Evolutionary conservation across 352 stramenopile species (phyloP).

Genomic region (Globisporangium takayamanum): DNA sequence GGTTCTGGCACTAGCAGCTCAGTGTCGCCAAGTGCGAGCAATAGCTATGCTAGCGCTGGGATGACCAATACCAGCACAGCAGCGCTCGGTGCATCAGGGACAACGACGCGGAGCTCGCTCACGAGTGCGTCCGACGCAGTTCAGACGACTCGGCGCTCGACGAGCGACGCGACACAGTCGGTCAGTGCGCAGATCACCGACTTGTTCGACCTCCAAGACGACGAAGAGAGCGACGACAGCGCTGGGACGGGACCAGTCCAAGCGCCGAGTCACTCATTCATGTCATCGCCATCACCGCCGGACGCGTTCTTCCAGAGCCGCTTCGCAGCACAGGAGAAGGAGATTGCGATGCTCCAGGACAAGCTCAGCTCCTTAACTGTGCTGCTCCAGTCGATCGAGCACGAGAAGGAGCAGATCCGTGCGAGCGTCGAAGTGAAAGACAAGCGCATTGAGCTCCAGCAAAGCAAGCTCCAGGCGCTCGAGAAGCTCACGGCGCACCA

Average conservation of each 20-base stretch:
- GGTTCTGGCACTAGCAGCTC: not conserved
- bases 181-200: slow-evolving; percentile 13
- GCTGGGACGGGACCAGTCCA: not conserved
- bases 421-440: slow-evolving; percentile 71
- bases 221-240: not conserved
- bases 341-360: slow-evolving; percentile 64
- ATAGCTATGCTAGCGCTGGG: not conserved
- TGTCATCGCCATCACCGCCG: not conserved
- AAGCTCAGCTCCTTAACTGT: slow-evolving; percentile 64
- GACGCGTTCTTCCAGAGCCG: slow-evolving; percentile 50
- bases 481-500: slow-evolving; percentile 51
- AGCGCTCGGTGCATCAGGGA: no score
- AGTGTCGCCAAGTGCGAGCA: slow-evolving; percentile 3
- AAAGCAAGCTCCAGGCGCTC: slow-evolving; percentile 55
- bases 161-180: slow-evolving; percentile 4
- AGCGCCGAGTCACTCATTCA: not conserved
- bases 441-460: slow-evolving; percentile 61
- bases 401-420: slow-evolving; percentile 52
- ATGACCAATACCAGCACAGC: not conserved
- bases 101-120: not conserved
- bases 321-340: slow-evolving; percentile 53
- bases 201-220: slow-evolving; percentile 11
- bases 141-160: not conserved
- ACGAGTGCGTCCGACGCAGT: not conserved
- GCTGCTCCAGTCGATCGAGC: slow-evolving; percentile 49